Evolutionary conservation across 1,139 yeast species (phyloP), one percentile per base, ranked within the genome.

Genomic region (Yarrowia galli): DNA sequence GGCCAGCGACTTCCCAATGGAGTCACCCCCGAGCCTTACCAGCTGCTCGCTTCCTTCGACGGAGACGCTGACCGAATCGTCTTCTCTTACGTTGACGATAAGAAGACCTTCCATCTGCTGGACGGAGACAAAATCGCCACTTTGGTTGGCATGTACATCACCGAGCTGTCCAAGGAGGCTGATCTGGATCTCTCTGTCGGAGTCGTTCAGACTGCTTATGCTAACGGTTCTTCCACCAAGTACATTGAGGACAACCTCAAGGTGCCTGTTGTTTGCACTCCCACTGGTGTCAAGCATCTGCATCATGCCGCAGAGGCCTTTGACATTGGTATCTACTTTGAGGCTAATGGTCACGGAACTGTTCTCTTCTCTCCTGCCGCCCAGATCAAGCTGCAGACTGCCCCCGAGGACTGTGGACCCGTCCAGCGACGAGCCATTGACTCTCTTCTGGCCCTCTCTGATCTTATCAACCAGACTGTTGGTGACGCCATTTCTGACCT

Each of bases 271-370:
- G 86, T 87, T 4, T 91, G 96, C 77, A 91, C 98, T 0, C 89
- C 97, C 56, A 95, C 99, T 2, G 99, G 99, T 54, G 99, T 95
- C 53, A 95, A 95, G 79, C 97, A 95, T 78, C 82, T 96, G 72
- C 99, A 96, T 76, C 97, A 91, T 74, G 90, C 89, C 28, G 97
- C 97, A 1, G 87, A 85, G 70, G 84, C 87, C 68, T 95, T 86
- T 75, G 98, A 92, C 75, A 84, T 95, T 71, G 99, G 99, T 28
- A 88, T 95, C 25, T 95, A 96, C 79, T 95, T 95, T 74, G 99
- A 95, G 81, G 99, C 99, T 67, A 95, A 95, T 76, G 99, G 99
- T n/a, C 99, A 95, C 75, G 99, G 99, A 16, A 96, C 99, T 0
- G 97, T 95, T 5, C 81, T 92, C 23, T 96, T 95, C 76, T 86